A percentile compares a stretch with the other conserved stretches of the same genome.
These are phyloP conservation scores for Sporothrix pseudoabietina DNA, from an alignment of 2,329 filamentous ascomycete genomes.

Conservation along the genomic window DNA sequence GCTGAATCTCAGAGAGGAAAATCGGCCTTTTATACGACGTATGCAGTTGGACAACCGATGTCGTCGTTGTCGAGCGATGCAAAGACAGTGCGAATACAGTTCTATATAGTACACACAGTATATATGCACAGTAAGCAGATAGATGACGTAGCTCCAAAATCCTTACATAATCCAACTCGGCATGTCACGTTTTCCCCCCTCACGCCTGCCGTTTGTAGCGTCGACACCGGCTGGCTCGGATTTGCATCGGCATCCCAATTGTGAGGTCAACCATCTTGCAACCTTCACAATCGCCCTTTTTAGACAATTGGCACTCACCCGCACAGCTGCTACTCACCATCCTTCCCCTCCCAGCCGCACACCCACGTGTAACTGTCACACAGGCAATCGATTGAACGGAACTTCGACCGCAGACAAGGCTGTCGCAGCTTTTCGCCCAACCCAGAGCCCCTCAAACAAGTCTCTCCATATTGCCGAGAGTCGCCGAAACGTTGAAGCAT, in stretches of 20 bases:
- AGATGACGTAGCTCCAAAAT: background rate
- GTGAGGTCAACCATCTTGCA: background rate
- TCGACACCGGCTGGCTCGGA: constrained; percentile 30
- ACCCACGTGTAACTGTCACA: background rate
- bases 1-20: background rate
- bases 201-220: background rate
- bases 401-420: background rate
- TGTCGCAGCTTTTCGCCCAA: background rate
- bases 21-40: background rate
- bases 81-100: background rate
- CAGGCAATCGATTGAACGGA: background rate
- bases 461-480: constrained; percentile 35
- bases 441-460: background rate
- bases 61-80: background rate
- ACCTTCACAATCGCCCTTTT: background rate
- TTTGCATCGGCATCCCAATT: constrained; percentile 35
- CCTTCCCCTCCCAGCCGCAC: background rate
- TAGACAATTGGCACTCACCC: constrained; percentile 14
- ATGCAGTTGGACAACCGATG: background rate
- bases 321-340: background rate
- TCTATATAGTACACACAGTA: background rate
- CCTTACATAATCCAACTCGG: constrained; percentile 18
- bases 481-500: constrained; percentile 24
- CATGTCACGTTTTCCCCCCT: constrained; percentile 19
- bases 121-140: background rate